Base-by-base conservation (phyloP, 176 grass and related monocot species). In the Panicum miliaceum region DNA sequence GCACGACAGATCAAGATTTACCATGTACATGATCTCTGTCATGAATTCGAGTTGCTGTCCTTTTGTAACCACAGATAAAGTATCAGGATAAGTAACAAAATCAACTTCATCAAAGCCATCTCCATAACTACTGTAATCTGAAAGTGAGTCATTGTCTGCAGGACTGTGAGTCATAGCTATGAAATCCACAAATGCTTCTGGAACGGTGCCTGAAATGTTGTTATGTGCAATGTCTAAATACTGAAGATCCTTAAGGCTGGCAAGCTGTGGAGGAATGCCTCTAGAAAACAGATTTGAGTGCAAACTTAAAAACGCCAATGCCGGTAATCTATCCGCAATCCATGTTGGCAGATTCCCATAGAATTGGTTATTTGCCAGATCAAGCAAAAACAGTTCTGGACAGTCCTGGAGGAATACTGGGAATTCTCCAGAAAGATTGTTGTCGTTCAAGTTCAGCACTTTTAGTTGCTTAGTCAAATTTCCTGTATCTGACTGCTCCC, bases 141-240 rank as follows among this genome's bases (percentile, higher is more conserved):
- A 2, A 68, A 79, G 69, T 18, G 79, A 75, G 48, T 6, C 11
- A 4, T 65, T 0, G 6, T 14, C 25, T 20, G 12, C 29, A 42
- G 75, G 47, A 48, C 16, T 19, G 2, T 18, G 3, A 32, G 59
- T 51, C 84, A 86, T 86, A 3, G 63, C 63, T 0, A 16, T 68
- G 37, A 90, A 56, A 10, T 86, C 47, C 11, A 20, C 57, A 35
- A 90, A 6, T 29, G 79, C 37, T 34, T 70, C 0, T 40, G 84
- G 89, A 56, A 90, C 61, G 13, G 11, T 9, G 26, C 89, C 85
- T 14, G 89, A 81, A 10, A 91, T 41, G 2, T 58, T 81, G 36
- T 90, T 90, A 71, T 9, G 38, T 1, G 88, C 59, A 9, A 90
- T 25, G 63, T 90, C 79, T 42, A 91, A 72, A 63, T 84, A 79